Conservation (phyloP, 257 asterid genomes). For the Gentiana straminea region DNA sequence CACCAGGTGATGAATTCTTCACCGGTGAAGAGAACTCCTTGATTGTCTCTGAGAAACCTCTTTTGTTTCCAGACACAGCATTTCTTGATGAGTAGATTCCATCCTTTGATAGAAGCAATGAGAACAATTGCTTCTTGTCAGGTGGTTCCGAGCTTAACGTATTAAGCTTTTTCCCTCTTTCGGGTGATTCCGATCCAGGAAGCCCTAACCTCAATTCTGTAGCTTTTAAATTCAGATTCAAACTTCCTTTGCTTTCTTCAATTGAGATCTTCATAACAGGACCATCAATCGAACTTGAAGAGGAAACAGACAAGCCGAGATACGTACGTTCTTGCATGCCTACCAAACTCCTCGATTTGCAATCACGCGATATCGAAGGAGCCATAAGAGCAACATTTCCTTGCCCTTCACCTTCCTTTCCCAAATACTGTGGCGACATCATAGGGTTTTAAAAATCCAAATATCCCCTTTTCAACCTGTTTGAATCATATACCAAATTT, state of each 20-base stretch:
- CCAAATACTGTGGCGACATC: constrained; percentile 42
- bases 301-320: constrained; percentile 59
- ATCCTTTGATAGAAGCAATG: constrained; percentile 54
- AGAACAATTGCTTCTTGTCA: constrained; percentile 66
- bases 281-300: constrained; percentile 50
- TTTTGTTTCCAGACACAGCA: constrained; percentile 60
- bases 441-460: constrained; percentile 9
- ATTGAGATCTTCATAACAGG: constrained; percentile 21
- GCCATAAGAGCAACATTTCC: constrained; percentile 35
- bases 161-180: constrained; percentile 34
- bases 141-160: constrained; percentile 26
- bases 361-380: constrained; percentile 40
- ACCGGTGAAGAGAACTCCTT: constrained; percentile 33
- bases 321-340: constrained; percentile 61
- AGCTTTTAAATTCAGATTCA: constrained; percentile 45
- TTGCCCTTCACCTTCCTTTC: constrained; percentile 39
- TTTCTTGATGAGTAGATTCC: constrained; percentile 30
- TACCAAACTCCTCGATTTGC: constrained; percentile 20
- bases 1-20: constrained; percentile 27
- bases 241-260: constrained; percentile 33
- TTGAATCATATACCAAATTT: constrained; percentile 1
- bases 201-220: constrained; percentile 86
- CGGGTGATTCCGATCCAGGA: constrained; percentile 85
- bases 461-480: constrained; percentile 17
- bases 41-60: constrained; percentile 65